Evolutionary conservation across 2,329 filamentous ascomycete species (phyloP).

Genomic region (Cytospora leucostoma): DNA sequence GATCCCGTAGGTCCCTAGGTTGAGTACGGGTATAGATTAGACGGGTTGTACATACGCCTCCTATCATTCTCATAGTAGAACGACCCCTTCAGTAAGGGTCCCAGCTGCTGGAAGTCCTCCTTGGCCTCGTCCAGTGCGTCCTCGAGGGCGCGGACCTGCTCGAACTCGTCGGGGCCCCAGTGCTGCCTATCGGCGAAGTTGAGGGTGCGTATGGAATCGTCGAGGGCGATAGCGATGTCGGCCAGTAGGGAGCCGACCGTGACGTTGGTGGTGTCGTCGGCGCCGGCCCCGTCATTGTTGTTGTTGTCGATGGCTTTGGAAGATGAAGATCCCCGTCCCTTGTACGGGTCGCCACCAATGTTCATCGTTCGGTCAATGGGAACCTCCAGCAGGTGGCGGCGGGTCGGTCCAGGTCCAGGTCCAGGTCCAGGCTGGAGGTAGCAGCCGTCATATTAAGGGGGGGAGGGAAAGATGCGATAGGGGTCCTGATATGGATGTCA

Average conservation of each 20-base stretch:
- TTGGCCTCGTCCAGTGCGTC: constrained; percentile 60
- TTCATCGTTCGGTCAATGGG: constrained; percentile 27
- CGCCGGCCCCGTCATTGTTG: constrained; percentile 14
- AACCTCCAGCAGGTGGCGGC: constrained; percentile 18
- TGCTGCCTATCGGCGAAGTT: constrained; percentile 59
- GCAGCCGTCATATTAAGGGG: constrained; percentile 28
- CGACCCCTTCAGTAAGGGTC: constrained; percentile 55
- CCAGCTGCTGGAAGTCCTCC: constrained; percentile 61
- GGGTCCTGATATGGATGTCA: constrained; percentile 21
- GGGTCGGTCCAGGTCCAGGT: constrained; percentile 22
- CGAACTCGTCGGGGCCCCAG: constrained; percentile 61
- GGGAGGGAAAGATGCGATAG: constrained; percentile 8
- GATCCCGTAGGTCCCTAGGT: not conserved
- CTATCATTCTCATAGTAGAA: constrained; percentile 61
- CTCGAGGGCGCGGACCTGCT: constrained; percentile 58
- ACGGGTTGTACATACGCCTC: constrained; percentile 44
- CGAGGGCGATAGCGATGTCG: constrained; percentile 56
- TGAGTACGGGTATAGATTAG: not conserved
- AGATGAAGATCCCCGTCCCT: constrained; percentile 16
- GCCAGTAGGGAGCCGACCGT: constrained; percentile 61
- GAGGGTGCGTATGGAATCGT: constrained; percentile 55
- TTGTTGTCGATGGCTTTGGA: constrained; percentile 2
- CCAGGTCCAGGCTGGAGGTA: constrained; percentile 21
- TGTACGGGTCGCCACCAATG: constrained; percentile 21
- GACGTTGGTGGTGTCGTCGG: constrained; percentile 36